Percentiles rank a stretch among this genome's conserved stretches.
phyloP scores from a whole-genome alignment of 2,329 filamentous ascomycete genomes.

The Rutstroemia sp. region DNA sequence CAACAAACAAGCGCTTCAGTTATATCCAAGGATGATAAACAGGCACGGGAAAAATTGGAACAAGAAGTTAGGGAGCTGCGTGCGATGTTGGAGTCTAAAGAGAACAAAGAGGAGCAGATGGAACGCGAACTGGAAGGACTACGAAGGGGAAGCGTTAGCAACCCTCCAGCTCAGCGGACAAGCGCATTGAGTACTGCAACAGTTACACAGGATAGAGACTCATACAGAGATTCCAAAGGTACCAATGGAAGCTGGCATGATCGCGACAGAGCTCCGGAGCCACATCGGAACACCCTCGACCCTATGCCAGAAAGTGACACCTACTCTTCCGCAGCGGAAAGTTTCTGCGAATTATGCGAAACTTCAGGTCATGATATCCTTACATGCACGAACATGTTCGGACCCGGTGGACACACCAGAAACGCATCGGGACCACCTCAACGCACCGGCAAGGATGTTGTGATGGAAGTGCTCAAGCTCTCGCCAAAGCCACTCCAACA shows the following conservation, averaged over 20 bases:
- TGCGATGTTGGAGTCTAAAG: constrained; percentile 64
- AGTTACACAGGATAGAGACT: constrained; percentile 42
- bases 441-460: constrained; percentile 32
- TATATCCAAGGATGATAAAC: constrained; percentile 47
- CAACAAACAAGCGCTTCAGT: constrained; percentile 22
- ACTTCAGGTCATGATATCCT: constrained; percentile 87
- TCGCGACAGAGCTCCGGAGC: constrained; percentile 33
- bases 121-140: constrained; percentile 71
- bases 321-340: constrained; percentile 64
- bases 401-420: constrained; percentile 18
- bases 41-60: constrained; percentile 64
- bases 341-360: constrained; percentile 83
- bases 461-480: constrained; percentile 35
- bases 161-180: constrained; percentile 37
- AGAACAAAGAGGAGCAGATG: constrained; percentile 70
- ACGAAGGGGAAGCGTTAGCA: constrained; percentile 38
- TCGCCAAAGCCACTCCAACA: constrained; percentile 28
- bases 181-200: constrained; percentile 42
- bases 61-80: constrained; percentile 75
- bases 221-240: constrained; percentile 58
- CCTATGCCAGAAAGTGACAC: constrained; percentile 65
- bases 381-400: constrained; percentile 85
- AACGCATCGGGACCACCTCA: constrained; percentile 14
- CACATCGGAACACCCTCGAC: constrained; percentile 46
- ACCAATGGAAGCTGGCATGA: constrained; percentile 53